Evolutionary conservation across 192 early-diverging fungal genomes (phyloP).

Genomic region (Chytriomyces confervae): DNA sequence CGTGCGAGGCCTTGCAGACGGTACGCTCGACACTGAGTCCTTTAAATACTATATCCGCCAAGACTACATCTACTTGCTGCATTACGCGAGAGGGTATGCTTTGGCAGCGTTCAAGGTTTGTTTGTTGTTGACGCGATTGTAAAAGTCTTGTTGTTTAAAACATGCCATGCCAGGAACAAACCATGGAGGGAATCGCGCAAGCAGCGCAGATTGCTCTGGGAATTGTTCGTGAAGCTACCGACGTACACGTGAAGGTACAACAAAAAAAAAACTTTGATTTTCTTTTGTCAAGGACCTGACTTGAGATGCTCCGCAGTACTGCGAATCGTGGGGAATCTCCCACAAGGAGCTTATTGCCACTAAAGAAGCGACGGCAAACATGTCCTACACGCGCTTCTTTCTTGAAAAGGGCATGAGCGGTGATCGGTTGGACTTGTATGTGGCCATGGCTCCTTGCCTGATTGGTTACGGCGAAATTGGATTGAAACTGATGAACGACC

Average conservation of each 20-base stretch:
- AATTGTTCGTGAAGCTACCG: slow-evolving; percentile 66
- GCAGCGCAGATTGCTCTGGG: slow-evolving; percentile 68
- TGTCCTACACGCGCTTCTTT: slow-evolving; percentile 86
- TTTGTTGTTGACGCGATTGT: neutral
- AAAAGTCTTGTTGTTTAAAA: neutral
- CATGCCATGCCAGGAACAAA: slow-evolving; percentile 39
- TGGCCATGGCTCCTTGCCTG: slow-evolving; percentile 84
- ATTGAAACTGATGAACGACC: slow-evolving; percentile 63
- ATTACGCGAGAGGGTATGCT: slow-evolving; percentile 78
- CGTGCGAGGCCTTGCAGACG: slow-evolving; percentile 76
- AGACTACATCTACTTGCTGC: slow-evolving; percentile 80
- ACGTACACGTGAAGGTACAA: slow-evolving; percentile 70
- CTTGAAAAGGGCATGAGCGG: slow-evolving; percentile 73
- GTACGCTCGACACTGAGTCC: slow-evolving; percentile 67
- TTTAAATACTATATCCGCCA: slow-evolving; percentile 85
- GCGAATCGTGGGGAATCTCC: slow-evolving; percentile 76
- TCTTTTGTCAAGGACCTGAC: neutral
- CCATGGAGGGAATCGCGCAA: slow-evolving; percentile 60
- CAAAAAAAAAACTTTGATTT: neutral
- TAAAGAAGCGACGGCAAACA: slow-evolving; percentile 73
- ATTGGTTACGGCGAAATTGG: slow-evolving; percentile 86
- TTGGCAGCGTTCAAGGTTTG: slow-evolving; percentile 72
- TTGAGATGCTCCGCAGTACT: slow-evolving; percentile 51
- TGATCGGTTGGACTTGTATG: slow-evolving; percentile 74
- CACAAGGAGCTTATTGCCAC: slow-evolving; percentile 69